Conservation (phyloP, 768 basidiomycete species). For the Mycena rebaudengoi region DNA sequence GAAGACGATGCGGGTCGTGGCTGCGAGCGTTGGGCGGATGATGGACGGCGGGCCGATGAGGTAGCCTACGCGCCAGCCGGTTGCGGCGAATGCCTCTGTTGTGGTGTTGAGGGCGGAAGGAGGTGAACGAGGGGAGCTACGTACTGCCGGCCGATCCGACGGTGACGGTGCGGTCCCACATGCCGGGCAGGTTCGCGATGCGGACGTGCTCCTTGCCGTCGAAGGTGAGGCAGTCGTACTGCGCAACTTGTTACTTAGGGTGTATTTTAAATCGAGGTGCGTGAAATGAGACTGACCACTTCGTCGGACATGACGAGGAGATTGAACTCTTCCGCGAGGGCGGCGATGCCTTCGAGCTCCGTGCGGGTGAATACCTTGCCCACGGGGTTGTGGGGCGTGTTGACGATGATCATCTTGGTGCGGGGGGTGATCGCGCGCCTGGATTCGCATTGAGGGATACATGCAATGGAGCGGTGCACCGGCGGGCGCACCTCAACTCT, state of each 20-base stretch:
- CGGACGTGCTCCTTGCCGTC: slow-evolving; percentile 90
- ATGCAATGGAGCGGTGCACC: background rate
- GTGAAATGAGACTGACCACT: slow-evolving; percentile 72
- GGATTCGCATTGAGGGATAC: background rate
- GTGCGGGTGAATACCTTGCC: slow-evolving; percentile 92
- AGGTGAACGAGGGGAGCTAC: slow-evolving; percentile 31
- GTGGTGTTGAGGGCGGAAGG: background rate
- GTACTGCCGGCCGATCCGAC: slow-evolving; percentile 95
- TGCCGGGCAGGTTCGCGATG: slow-evolving; percentile 93
- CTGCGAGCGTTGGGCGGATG: slow-evolving; percentile 87
- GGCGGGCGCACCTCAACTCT: slow-evolving; percentile 72
- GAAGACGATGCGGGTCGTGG: slow-evolving; percentile 93
- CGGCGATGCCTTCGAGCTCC: slow-evolving; percentile 88
- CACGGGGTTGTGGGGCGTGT: slow-evolving; percentile 98
- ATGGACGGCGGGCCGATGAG: slow-evolving; percentile 87
- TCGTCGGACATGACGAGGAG: slow-evolving; percentile 95
- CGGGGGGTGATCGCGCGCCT: slow-evolving; percentile 87
- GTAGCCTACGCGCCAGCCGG: slow-evolving; percentile 98
- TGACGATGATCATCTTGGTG: slow-evolving; percentile 94
- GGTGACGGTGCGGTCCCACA: slow-evolving; percentile 99
- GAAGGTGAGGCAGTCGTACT: slow-evolving; percentile 96
- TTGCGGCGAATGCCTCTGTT: slow-evolving; percentile 93
- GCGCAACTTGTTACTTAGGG: background rate
- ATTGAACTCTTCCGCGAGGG: slow-evolving; percentile 90
- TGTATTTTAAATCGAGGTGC: background rate